Percentiles rank a stretch among this genome's conserved stretches.
Conservation (phyloP, 2,329 filamentous ascomycete species). For the Talaromyces islandicus region DNA sequence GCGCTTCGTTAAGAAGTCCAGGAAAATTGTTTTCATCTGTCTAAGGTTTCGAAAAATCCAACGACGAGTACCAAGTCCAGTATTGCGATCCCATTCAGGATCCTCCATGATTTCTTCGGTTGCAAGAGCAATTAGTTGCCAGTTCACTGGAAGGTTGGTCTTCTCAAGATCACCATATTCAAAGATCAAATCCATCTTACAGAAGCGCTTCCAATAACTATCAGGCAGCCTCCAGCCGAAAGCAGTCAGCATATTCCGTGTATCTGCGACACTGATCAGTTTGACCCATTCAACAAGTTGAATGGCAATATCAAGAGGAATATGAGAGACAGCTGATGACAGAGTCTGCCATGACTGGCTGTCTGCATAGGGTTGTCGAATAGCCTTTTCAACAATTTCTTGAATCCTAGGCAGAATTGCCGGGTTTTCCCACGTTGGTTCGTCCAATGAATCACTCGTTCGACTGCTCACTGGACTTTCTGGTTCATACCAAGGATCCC, state of each 20-base stretch:
- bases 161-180: slow-evolving; percentile 11
- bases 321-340: slow-evolving; percentile 3
- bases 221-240: slow-evolving; percentile 12
- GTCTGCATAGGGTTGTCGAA: not conserved
- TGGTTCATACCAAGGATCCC: not conserved
- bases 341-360: not conserved
- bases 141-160: slow-evolving; percentile 5
- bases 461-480: not conserved
- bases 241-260: slow-evolving; percentile 10
- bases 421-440: slow-evolving; percentile 3
- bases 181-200: slow-evolving; percentile 11
- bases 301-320: slow-evolving; percentile 8
- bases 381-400: slow-evolving; percentile 6
- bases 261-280: slow-evolving; percentile 2
- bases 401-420: slow-evolving; percentile 5
- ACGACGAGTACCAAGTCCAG: slow-evolving; percentile 9
- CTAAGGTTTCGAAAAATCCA: slow-evolving; percentile 2
- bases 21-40: slow-evolving; percentile 2
- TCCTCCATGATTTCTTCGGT: slow-evolving; percentile 9
- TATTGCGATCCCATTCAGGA: not conserved
- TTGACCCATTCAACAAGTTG: slow-evolving; percentile 6
- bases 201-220: slow-evolving; percentile 10
- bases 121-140: slow-evolving; percentile 10
- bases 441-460: not conserved
- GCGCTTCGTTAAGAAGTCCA: slow-evolving; percentile 4